Conservation (phyloP, 1,284 basidiomycete species). For the Cutaneotrichosporon sp. region DNA sequence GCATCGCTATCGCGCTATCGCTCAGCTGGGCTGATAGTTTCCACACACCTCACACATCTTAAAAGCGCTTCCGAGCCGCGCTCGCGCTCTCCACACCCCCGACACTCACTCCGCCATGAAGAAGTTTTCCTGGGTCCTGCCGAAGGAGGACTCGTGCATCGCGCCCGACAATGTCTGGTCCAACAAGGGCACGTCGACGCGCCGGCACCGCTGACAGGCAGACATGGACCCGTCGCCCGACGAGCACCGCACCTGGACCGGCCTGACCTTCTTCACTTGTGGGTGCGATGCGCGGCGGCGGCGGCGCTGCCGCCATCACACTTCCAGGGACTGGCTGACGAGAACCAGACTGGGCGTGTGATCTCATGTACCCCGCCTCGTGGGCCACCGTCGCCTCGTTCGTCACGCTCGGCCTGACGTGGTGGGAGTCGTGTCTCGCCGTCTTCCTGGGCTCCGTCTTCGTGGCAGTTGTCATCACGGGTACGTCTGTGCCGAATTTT, state of each 20-base stretch:
- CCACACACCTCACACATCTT: background rate
- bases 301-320: background rate
- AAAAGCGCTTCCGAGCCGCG: background rate
- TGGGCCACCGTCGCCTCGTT: constrained; percentile 45
- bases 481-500: constrained; percentile 6
- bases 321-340: background rate
- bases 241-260: constrained; percentile 42
- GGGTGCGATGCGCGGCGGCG: background rate
- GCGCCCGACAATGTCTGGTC: constrained; percentile 45
- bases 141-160: constrained; percentile 44
- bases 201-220: constrained; percentile 10
- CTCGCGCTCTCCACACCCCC: background rate
- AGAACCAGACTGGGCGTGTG: constrained; percentile 40
- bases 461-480: constrained; percentile 15
- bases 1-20: constrained; percentile 2
- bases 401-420: constrained; percentile 42
- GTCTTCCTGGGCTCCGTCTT: constrained; percentile 16
- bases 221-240: constrained; percentile 45
- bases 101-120: background rate
- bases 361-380: constrained; percentile 39
- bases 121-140: constrained; percentile 24
- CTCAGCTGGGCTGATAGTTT: background rate
- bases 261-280: constrained; percentile 39
- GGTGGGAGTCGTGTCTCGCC: constrained; percentile 37
- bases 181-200: constrained; percentile 37